Conservation (phyloP, 306 rosid species). For the Quercus alba region DNA sequence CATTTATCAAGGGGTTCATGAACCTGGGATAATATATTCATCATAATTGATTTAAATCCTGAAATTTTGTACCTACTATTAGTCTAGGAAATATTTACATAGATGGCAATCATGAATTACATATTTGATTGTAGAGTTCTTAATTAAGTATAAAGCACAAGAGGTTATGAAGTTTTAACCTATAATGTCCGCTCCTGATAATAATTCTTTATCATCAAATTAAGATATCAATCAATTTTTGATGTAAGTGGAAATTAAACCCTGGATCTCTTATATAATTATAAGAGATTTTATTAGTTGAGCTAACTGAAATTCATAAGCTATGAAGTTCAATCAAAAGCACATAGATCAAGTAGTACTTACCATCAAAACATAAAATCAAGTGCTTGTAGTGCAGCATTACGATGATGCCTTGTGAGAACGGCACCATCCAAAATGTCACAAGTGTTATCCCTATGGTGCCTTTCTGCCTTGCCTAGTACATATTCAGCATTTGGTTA, state of each 20-base stretch:
- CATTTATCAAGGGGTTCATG: slow-evolving; percentile 55
- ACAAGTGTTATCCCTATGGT: slow-evolving; percentile 46
- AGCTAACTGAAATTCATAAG: too few relatives aligned
- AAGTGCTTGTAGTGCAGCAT: slow-evolving; percentile 32
- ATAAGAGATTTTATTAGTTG: too few relatives aligned
- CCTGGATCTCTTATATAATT: too few relatives aligned
- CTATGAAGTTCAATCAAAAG: neutral
- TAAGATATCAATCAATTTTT: too few relatives aligned
- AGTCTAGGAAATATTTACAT: too few relatives aligned
- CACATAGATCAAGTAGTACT: neutral
- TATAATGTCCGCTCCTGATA: too few relatives aligned
- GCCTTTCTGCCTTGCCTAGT: slow-evolving; percentile 45
- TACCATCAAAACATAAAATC: slow-evolving; percentile 65
- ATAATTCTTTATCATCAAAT: too few relatives aligned
- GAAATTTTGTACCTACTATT: neutral
- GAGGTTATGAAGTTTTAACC: too few relatives aligned
- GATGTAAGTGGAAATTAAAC: rapidly evolving
- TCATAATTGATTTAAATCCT: too few relatives aligned
- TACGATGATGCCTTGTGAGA: slow-evolving; percentile 16
- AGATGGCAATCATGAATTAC: too few relatives aligned
- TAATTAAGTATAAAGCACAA: too few relatives aligned
- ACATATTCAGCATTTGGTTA: neutral
- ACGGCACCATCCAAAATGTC: slow-evolving; percentile 43
- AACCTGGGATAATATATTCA: slow-evolving; percentile 30
- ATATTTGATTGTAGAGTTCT: too few relatives aligned